These are phyloP conservation scores for Sugiyamaella valdiviana DNA, from an alignment of 805 yeast genomes.

Conservation along the genomic window DNA sequence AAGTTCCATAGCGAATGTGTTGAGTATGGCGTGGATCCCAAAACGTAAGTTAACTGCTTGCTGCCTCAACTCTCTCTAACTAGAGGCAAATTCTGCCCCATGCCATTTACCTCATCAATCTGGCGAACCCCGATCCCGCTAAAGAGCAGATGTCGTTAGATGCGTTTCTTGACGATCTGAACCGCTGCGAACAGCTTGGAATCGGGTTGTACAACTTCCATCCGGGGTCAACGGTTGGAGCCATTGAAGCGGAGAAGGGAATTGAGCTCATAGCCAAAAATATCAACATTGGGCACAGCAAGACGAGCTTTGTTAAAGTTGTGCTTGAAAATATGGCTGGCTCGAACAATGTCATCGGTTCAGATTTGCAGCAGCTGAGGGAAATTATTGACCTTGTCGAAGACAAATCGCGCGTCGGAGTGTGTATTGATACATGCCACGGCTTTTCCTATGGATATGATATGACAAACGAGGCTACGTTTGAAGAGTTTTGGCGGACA, in stretches of 20 bases:
- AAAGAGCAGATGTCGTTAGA: constrained; percentile 70
- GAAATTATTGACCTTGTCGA: constrained; percentile 74
- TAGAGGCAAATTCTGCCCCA: constrained; percentile 74
- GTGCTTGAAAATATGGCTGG: constrained; percentile 98
- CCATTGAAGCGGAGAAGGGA: constrained; percentile 55
- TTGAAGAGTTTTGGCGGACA: constrained; percentile 62
- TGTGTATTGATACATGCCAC: constrained; percentile 95
- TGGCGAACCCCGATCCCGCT: constrained; percentile 82
- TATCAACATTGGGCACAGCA: constrained; percentile 68
- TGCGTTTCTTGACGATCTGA: constrained; percentile 78
- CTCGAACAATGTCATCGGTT: constrained; percentile 79
- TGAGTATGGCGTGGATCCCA: constrained; percentile 59
- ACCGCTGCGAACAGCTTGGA: constrained; percentile 76
- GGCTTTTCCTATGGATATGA: constrained; percentile 96
- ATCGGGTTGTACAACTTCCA: constrained; percentile 89
- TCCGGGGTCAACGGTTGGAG: constrained; percentile 73
- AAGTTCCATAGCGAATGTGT: constrained; percentile 62
- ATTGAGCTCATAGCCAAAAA: constrained; percentile 65
- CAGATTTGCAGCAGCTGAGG: constrained; percentile 65
- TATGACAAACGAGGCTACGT: constrained; percentile 51
- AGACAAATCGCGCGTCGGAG: constrained; percentile 81
- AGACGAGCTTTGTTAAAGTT: constrained; percentile 74
- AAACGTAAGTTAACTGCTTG: constrained; percentile 33
- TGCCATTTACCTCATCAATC: constrained; percentile 87
- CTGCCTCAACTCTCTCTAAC: constrained; percentile 5